A percentile compares a stretch with the other conserved stretches of the same genome.
phyloP scores from a whole-genome alignment of 78 protist species.

The Cavenderia fasciculata region DNA sequence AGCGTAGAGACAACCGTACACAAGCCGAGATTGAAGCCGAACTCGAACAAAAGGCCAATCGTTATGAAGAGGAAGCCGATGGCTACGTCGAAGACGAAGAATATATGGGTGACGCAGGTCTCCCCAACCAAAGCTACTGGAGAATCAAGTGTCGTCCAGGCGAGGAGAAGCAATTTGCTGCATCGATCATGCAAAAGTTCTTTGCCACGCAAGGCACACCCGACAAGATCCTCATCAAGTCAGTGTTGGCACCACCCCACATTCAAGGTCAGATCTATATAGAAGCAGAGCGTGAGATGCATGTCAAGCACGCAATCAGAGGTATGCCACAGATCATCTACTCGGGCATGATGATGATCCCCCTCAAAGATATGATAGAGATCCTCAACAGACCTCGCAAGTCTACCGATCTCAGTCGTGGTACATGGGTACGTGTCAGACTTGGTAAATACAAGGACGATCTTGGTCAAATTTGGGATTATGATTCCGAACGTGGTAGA shows the following conservation, averaged over 20 bases:
- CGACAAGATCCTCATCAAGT: conserved; percentile 26
- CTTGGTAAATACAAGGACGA: conserved; percentile 72
- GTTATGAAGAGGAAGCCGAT: conserved; percentile 8
- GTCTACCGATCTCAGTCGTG: conserved; percentile 16
- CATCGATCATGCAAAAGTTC: conserved; percentile 73
- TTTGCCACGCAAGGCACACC: conserved; percentile 19
- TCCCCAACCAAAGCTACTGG: conserved; percentile 58
- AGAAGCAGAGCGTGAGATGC: conserved; percentile 77
- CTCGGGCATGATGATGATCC: conserved; percentile 32
- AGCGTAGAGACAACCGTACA: background rate
- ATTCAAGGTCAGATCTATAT: conserved; percentile 76
- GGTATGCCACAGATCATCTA: conserved; percentile 36
- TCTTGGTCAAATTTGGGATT: conserved; percentile 43
- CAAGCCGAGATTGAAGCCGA: background rate
- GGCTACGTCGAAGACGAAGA: conserved; percentile 3
- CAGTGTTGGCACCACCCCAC: conserved; percentile 66
- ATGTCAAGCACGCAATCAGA: conserved; percentile 68
- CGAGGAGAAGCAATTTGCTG: conserved; percentile 62
- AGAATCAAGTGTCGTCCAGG: conserved; percentile 41
- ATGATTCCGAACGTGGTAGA: conserved; percentile 34
- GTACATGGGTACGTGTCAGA: conserved; percentile 67
- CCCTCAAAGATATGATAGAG: conserved; percentile 73
- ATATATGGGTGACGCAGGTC: background rate
- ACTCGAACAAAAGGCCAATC: background rate
- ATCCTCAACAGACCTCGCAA: conserved; percentile 40